Evolutionary conservation across 306 rosid genomes (phyloP).

Genomic region (Vachellia collinsii): DNA sequence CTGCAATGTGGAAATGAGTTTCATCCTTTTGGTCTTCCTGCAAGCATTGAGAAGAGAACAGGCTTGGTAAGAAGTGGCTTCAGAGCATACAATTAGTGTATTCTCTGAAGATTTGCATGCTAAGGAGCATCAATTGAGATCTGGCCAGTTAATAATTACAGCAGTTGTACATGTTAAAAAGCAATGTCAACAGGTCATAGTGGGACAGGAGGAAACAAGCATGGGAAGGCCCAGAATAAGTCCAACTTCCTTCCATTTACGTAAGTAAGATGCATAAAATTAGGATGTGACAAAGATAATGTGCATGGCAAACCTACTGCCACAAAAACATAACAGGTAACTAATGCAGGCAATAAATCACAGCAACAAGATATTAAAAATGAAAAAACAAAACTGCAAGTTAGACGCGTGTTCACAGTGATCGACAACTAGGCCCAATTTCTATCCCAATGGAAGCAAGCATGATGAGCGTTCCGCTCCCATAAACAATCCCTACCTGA

Average conservation of each 20-base stretch:
- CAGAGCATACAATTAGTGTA: not conserved
- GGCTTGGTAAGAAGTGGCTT: slow-evolving; percentile 1
- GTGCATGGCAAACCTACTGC: not conserved
- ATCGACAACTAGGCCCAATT: not conserved
- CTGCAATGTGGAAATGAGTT: slow-evolving; percentile 74
- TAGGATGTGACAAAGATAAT: not conserved
- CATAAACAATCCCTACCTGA: not conserved
- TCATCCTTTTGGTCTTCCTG: slow-evolving; percentile 56
- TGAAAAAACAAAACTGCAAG: not conserved
- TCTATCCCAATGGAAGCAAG: not conserved
- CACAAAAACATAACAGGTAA: not conserved
- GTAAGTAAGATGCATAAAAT: not conserved
- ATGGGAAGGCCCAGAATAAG: not conserved
- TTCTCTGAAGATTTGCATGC: not conserved
- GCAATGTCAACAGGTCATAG: not conserved
- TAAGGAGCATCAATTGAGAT: not conserved
- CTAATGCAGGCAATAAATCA: not conserved
- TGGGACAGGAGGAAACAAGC: not conserved
- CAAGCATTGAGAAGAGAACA: slow-evolving; percentile 21
- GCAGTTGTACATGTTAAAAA: not conserved
- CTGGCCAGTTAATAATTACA: not conserved
- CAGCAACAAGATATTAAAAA: not conserved
- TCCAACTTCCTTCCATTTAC: not conserved
- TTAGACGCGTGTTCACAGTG: not conserved
- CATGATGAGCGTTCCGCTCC: not conserved